Conservation (phyloP, 108 stramenopile species). For the Skeletonema potamos region DNA sequence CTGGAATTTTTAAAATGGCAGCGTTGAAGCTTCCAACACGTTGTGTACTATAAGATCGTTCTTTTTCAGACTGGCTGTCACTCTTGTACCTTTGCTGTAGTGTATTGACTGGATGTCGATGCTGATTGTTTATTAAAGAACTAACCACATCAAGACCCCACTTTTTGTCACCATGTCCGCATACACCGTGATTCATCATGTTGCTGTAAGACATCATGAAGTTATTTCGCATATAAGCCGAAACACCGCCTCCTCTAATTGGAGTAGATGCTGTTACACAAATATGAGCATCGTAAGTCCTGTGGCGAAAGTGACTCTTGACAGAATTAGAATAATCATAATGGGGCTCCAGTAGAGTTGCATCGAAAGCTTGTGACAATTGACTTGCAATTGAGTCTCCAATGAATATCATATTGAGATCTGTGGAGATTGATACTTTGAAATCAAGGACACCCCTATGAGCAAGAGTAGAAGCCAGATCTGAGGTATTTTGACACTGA, state of each 20-base stretch:
- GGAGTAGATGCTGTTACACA: background rate
- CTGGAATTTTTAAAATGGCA: conserved; percentile 6
- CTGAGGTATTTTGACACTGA: background rate
- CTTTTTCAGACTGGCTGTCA: background rate
- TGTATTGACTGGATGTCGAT: background rate
- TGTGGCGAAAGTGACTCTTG: conserved; percentile 7
- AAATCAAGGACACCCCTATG: conserved; percentile 9
- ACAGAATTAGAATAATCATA: conserved; percentile 4
- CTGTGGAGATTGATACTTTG: conserved; percentile 10
- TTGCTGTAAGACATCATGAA: background rate
- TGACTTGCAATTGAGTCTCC: conserved; percentile 29
- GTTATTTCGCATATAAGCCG: background rate
- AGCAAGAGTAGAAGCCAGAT: conserved; percentile 1
- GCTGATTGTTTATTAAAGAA: background rate
- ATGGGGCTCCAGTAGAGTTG: conserved; percentile 2
- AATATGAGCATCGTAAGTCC: background rate
- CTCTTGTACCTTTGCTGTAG: background rate
- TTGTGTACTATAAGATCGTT: background rate
- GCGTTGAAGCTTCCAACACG: conserved; percentile 11
- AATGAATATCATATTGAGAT: conserved; percentile 19
- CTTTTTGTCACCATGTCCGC: background rate
- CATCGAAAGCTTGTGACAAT: conserved; percentile 23
- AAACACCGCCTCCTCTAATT: background rate
- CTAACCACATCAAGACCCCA: background rate
- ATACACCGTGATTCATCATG: background rate